These are phyloP conservation scores for Herpetomonas tarakana DNA, from an alignment of 208 protist genomes.

Conservation along the genomic window DNA sequence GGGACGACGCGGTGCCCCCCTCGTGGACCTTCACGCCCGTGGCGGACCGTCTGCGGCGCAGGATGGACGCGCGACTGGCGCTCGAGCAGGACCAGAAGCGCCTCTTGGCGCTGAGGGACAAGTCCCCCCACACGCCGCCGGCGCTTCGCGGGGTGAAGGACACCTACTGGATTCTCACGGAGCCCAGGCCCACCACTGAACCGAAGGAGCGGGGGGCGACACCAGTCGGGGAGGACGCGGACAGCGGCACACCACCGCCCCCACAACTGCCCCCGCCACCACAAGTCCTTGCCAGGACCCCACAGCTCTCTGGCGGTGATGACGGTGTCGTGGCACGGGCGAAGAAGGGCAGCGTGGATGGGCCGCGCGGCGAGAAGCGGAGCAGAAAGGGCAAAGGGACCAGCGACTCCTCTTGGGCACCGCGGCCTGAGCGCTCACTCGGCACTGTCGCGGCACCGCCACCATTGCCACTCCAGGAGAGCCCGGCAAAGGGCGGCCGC, in stretches of 20 bases:
- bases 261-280: background rate
- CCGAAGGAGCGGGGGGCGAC: background rate
- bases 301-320: no score
- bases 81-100: background rate
- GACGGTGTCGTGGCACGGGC: no score
- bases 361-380: no score
- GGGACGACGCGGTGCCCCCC: background rate
- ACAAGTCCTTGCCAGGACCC: background rate
- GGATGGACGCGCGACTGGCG: background rate
- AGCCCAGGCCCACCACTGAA: background rate
- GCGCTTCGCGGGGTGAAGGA: background rate
- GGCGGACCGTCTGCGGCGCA: background rate
- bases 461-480: background rate
- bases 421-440: no score
- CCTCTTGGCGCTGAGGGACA: background rate
- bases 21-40: background rate
- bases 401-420: no score
- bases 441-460: no score
- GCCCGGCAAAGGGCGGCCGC: background rate
- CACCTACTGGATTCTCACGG: background rate
- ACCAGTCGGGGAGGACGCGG: no score
- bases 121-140: background rate
- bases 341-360: no score
- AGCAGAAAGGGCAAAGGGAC: no score
- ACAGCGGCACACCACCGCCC: background rate